These are phyloP conservation scores for Verbena officinalis DNA, from an alignment of 257 asterid species.

Conservation along the genomic window DNA sequence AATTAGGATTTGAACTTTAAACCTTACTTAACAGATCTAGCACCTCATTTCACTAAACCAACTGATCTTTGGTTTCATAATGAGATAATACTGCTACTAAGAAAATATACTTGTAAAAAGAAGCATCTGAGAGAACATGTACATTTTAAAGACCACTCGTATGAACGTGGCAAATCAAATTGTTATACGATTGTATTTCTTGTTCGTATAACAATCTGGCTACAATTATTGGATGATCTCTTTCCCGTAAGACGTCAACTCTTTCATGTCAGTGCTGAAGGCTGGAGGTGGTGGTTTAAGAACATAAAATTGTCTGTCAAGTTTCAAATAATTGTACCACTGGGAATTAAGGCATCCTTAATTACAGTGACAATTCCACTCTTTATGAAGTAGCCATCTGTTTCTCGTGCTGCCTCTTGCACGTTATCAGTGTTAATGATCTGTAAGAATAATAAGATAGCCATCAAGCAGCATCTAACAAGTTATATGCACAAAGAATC, in stretches of 20 bases:
- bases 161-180: background rate
- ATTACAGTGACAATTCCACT: conserved; percentile 65
- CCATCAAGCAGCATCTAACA: conserved; percentile 7
- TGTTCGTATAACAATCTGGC: background rate
- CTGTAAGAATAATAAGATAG: conserved; percentile 32
- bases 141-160: background rate
- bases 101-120: background rate
- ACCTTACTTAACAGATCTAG: no score
- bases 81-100: background rate
- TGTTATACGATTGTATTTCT: background rate
- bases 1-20: no score
- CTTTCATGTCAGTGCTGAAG: background rate
- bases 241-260: background rate
- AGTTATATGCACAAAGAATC: background rate
- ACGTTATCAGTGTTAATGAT: conserved; percentile 55
- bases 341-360: conserved; percentile 66
- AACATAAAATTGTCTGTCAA: background rate
- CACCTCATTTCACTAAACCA: no score
- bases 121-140: background rate
- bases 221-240: conserved; percentile 6
- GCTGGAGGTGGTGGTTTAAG: background rate
- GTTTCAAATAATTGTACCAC: conserved; percentile 52
- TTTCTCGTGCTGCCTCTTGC: conserved; percentile 76
- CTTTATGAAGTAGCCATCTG: conserved; percentile 75
- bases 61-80: background rate